Conservation (phyloP, 2,329 filamentous ascomycete species). For the Kalmusia sp. region DNA sequence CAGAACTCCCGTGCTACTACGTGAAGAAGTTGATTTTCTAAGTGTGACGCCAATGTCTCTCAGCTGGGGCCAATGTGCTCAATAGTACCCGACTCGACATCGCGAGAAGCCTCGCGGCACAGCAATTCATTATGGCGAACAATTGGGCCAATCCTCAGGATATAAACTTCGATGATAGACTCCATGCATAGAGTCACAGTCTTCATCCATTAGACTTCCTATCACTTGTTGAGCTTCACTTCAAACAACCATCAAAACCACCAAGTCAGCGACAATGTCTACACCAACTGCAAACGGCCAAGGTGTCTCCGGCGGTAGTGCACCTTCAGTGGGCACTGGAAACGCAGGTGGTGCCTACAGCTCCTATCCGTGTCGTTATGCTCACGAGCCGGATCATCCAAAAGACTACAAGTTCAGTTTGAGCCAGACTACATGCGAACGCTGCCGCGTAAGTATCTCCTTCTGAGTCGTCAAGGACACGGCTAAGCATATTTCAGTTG, state of each 20-base stretch:
- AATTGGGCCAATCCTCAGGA: not conserved
- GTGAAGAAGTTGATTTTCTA: not conserved
- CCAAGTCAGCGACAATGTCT: not conserved
- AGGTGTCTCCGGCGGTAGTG: not conserved
- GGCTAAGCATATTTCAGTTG: no score
- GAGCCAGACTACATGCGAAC: not conserved
- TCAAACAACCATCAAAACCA: not conserved
- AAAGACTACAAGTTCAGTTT: not conserved
- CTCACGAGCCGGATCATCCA: not conserved
- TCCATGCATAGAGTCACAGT: not conserved
- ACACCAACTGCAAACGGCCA: not conserved
- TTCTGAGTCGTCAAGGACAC: no score
- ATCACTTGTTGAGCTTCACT: not conserved
- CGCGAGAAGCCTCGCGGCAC: constrained; percentile 1
- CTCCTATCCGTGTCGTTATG: not conserved
- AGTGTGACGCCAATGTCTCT: constrained; percentile 3
- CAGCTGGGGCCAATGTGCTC: constrained; percentile 3
- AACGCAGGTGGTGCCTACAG: not conserved
- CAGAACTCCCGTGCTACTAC: not conserved
- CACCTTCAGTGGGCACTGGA: not conserved
- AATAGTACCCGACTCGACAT: not conserved
- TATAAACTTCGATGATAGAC: not conserved
- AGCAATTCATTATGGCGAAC: not conserved
- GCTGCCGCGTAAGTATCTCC: not conserved
- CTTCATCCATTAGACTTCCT: not conserved